phyloP scores from a whole-genome alignment of 1,284 basidiomycete species.

The Hemileia vastatrix region DNA sequence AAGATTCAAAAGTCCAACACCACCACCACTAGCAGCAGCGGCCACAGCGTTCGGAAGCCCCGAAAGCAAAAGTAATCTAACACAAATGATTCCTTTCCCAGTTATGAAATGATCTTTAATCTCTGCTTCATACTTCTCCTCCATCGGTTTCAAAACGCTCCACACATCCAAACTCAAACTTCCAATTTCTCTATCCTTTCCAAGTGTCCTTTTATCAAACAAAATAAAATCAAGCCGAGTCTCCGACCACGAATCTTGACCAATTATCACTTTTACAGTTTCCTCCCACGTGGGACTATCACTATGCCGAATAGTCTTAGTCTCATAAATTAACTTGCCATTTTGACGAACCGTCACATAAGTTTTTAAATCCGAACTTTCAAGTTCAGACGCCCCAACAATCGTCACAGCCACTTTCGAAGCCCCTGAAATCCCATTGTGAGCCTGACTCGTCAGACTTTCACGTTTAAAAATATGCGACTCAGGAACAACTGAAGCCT shows the following conservation, averaged over 20 bases:
- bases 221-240: conserved; percentile 1
- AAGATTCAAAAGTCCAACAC: no score
- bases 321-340: conserved; percentile 9
- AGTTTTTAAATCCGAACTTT: conserved; percentile 8
- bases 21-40: no score
- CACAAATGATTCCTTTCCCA: background rate
- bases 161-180: background rate
- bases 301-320: conserved; percentile 9
- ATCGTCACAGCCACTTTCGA: conserved; percentile 8
- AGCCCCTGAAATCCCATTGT: no score
- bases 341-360: conserved; percentile 12
- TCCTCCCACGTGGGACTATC: background rate
- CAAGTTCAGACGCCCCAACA: conserved; percentile 3
- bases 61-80: background rate
- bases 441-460: no score
- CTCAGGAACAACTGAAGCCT: no score
- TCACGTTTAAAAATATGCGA: no score
- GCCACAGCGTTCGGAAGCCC: background rate
- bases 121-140: background rate
- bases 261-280: background rate
- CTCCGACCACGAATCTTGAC: background rate
- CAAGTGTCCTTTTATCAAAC: conserved; percentile 5
- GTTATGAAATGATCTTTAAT: background rate
- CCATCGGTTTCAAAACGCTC: background rate
- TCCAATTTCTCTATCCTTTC: conserved; percentile 10